A percentile compares a stretch with the other conserved stretches of the same genome.
phyloP scores from a whole-genome alignment of 108 stramenopile genomes.

The Cyclotella sp. region DNA sequence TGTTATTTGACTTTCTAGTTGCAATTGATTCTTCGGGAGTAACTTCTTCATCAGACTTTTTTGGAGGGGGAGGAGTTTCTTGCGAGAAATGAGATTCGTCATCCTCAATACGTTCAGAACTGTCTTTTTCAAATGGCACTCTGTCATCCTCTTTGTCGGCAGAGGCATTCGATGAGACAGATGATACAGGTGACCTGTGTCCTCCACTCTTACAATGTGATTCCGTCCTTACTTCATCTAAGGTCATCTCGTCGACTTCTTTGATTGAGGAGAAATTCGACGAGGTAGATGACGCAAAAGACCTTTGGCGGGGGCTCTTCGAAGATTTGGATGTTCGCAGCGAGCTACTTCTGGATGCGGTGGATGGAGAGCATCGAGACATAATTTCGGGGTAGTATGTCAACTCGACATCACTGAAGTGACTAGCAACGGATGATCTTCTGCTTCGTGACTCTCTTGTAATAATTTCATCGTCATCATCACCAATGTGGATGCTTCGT shows the following conservation, averaged over 20 bases:
- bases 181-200: background rate
- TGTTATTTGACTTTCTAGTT: background rate
- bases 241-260: background rate
- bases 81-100: background rate
- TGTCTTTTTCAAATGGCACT: background rate
- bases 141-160: background rate
- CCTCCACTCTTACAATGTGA: background rate
- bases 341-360: slow-evolving; percentile 15
- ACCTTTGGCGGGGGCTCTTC: background rate
- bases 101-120: background rate
- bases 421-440: background rate
- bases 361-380: background rate
- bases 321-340: background rate
- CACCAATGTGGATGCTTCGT: background rate
- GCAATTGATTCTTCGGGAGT: background rate
- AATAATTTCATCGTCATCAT: background rate
- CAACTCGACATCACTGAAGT: slow-evolving; percentile 10
- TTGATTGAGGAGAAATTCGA: slow-evolving; percentile 17
- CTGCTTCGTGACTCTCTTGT: background rate
- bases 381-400: slow-evolving; percentile 16
- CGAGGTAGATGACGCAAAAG: slow-evolving; percentile 1
- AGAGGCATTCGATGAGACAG: background rate
- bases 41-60: background rate
- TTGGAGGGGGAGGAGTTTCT: background rate
- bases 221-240: slow-evolving; percentile 1